These are phyloP conservation scores for Tolypocladium pustulatum DNA, from an alignment of 2,329 filamentous ascomycete genomes.

Conservation along the genomic window DNA sequence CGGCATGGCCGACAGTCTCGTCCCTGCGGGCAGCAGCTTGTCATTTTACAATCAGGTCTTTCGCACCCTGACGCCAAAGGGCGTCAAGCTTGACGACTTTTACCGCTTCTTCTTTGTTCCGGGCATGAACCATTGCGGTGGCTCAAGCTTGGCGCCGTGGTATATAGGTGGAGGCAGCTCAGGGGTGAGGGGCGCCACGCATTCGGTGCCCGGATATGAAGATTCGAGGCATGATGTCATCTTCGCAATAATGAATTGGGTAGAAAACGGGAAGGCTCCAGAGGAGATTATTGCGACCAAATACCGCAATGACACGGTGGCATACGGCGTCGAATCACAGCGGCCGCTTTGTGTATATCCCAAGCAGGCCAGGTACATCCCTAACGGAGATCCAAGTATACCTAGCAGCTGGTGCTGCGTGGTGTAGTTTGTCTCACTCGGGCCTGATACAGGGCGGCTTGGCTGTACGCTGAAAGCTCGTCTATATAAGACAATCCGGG, in stretches of 20 bases:
- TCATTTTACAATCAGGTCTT: background rate
- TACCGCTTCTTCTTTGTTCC: background rate
- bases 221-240: background rate
- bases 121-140: background rate
- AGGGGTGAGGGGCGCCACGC: background rate
- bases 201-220: background rate
- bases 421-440: too few relatives aligned
- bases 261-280: background rate
- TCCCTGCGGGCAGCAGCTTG: background rate
- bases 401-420: background rate
- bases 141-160: background rate
- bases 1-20: background rate
- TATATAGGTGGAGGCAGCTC: background rate
- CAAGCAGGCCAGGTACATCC: background rate
- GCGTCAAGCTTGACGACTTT: background rate
- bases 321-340: background rate
- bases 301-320: background rate
- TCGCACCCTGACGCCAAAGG: background rate
- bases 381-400: background rate
- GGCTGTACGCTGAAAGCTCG: too few relatives aligned
- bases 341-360: background rate
- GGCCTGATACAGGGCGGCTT: too few relatives aligned
- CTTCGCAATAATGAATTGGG: background rate
- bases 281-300: background rate
- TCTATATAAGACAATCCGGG: too few relatives aligned